Evolutionary conservation across 164 flowering plant species (phyloP).

Genomic region (Taxillus chinensis): DNA sequence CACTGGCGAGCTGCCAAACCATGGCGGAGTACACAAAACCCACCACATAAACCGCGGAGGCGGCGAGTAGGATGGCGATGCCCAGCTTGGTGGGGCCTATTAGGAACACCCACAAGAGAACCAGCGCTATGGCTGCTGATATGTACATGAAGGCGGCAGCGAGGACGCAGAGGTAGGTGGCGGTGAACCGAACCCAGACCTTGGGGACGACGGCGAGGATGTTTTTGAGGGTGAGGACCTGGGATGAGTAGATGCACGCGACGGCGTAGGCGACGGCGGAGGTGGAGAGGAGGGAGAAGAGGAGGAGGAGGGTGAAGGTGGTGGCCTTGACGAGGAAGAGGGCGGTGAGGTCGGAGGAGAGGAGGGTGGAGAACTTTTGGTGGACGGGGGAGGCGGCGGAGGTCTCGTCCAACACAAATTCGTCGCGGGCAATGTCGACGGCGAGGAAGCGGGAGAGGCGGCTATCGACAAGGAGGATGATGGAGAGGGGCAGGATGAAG

Average conservation of each 20-base stretch:
- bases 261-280: constrained; percentile 38
- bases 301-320: constrained; percentile 22
- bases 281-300: constrained; percentile 41
- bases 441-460: constrained; percentile 27
- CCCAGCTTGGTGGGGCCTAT: neutral
- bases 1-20: constrained; percentile 58
- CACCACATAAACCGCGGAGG: constrained; percentile 14
- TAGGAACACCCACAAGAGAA: constrained; percentile 8
- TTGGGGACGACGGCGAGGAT: constrained; percentile 37
- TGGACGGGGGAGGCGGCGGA: constrained; percentile 2
- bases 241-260: constrained; percentile 30
- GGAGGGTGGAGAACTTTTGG: constrained; percentile 8
- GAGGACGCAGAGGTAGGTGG: constrained; percentile 35
- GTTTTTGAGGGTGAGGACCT: constrained; percentile 18
- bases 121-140: neutral
- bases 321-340: constrained; percentile 18
- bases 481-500: constrained; percentile 54
- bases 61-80: neutral
- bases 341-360: constrained; percentile 18
- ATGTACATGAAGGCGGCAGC: constrained; percentile 6
- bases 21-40: constrained; percentile 42
- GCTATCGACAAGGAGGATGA: constrained; percentile 44
- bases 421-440: constrained; percentile 18
- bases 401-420: constrained; percentile 10
- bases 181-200: constrained; percentile 40